Evolutionary conservation across 2,329 filamentous ascomycete species (phyloP), one percentile per base, ranked within the genome.

Genomic region (Cytospora piceicola): DNA sequence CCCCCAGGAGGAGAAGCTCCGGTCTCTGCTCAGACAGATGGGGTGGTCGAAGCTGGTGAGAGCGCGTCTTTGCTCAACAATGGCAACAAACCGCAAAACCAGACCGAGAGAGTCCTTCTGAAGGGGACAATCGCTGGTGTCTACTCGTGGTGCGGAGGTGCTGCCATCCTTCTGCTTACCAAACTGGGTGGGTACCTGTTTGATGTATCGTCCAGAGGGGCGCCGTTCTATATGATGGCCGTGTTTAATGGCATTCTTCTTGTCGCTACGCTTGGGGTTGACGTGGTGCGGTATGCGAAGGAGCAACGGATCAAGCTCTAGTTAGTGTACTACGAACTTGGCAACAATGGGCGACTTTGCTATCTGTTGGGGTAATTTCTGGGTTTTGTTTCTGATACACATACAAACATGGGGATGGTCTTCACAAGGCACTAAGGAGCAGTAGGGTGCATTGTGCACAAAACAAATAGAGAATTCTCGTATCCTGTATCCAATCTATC

Each of bases 61-160:
- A 71, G 75, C 71, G 77, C 79, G 32, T 78, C 81, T 20, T 72
- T 82, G 58, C 73, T 84, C 42, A 69, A 63, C 64, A 15, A 67
- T 51, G 17, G 70, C 46, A 32, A 56, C 32, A 62, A 56, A 53
- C 17, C 54, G 20, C 54, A 55, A 20, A 52, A 69, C 65, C 65
- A 68, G 3, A 74, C 78, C 20, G 83, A 83, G 11, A 78, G 85
- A 17, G 82, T 87, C 46, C 79, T 82, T 34, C 85, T 98, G 61
- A 98, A 98, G 79, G 95, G 95, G 15, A 94, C 92, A 17, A 95
- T 99, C 70, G 94, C 95, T 0, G 95, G 95, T 2, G 90, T 97
- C 0, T 99, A 99, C 77, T 96, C 92, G 61, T 86, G 97, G 69
- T 93, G 90, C 64, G 95, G 95, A 14, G 95, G 94, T 17, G 90